phyloP scores from a whole-genome alignment of 768 basidiomycete genomes.

The Daedaleopsis nitida region DNA sequence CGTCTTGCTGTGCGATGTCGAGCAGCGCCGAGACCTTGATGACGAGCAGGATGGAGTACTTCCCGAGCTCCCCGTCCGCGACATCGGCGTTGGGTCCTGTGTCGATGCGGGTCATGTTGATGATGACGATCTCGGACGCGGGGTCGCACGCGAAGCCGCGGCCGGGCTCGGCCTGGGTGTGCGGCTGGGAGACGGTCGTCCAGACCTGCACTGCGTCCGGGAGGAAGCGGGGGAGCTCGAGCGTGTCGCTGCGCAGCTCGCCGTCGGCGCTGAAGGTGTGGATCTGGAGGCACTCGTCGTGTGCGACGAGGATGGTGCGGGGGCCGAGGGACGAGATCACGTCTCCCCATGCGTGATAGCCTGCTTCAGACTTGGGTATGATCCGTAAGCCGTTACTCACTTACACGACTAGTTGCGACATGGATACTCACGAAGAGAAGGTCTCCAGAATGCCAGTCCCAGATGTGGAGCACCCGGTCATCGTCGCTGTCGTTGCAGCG shows the following conservation, averaged over 20 bases:
- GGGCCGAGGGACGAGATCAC: neutral
- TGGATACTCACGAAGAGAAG: neutral
- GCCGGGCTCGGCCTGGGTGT: neutral
- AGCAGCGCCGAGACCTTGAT: neutral
- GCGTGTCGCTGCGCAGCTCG: neutral
- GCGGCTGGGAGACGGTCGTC: slow-evolving; percentile 1
- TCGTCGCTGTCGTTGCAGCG: neutral
- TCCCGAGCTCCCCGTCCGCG: neutral
- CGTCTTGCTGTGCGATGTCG: neutral
- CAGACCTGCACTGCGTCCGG: neutral
- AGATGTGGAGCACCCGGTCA: neutral
- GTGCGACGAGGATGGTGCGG: neutral
- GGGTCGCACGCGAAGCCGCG: neutral
- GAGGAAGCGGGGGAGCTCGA: neutral
- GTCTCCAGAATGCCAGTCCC: neutral
- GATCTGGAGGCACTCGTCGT: neutral
- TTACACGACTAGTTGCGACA: no score
- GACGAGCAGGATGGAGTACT: neutral
- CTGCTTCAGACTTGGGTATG: neutral
- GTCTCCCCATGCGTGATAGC: neutral
- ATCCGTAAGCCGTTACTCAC: neutral
- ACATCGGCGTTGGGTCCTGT: neutral
- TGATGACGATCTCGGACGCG: neutral
- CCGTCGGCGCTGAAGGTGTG: neutral
- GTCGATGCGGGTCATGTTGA: neutral